Evolutionary conservation across 2,329 filamentous ascomycete species (phyloP).

Genomic region (Aspergillus felis): DNA sequence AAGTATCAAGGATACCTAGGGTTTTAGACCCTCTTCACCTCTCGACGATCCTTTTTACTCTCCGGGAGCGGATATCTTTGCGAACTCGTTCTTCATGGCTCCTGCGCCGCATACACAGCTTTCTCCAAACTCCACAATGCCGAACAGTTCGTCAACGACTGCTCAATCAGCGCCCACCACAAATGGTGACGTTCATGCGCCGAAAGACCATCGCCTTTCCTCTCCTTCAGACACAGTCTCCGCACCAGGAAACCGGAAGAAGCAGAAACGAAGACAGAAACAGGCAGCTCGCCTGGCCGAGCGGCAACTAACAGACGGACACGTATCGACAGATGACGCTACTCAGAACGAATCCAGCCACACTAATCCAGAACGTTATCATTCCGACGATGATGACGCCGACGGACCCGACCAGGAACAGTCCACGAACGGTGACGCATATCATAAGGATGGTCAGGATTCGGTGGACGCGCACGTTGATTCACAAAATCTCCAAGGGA

Average conservation of each 20-base stretch:
- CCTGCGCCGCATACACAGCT: constrained; percentile 18
- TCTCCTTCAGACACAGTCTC: constrained; percentile 25
- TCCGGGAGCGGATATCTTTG: background rate
- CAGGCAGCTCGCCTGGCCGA: constrained; percentile 67
- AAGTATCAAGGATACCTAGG: constrained; percentile 10
- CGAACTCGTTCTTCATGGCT: constrained; percentile 12
- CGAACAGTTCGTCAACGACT: constrained; percentile 22
- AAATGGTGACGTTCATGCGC: constrained; percentile 26
- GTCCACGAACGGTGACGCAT: constrained; percentile 50
- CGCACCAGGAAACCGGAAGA: constrained; percentile 77
- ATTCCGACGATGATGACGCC: constrained; percentile 28
- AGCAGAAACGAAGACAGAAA: constrained; percentile 89
- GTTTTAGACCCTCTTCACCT: background rate
- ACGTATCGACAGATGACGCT: constrained; percentile 18
- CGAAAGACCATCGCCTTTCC: constrained; percentile 7
- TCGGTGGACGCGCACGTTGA: constrained; percentile 33
- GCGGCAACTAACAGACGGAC: constrained; percentile 37
- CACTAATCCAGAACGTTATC: constrained; percentile 23
- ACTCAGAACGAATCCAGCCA: constrained; percentile 36
- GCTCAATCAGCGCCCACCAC: constrained; percentile 21
- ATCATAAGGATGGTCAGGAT: constrained; percentile 54
- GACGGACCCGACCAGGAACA: constrained; percentile 39
- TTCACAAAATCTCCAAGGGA: constrained; percentile 9
- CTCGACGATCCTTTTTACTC: background rate
- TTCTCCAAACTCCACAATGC: constrained; percentile 25